These are phyloP conservation scores for Colletotrichum magnum DNA, from an alignment of 2,329 filamentous ascomycete genomes.

Conservation along the genomic window DNA sequence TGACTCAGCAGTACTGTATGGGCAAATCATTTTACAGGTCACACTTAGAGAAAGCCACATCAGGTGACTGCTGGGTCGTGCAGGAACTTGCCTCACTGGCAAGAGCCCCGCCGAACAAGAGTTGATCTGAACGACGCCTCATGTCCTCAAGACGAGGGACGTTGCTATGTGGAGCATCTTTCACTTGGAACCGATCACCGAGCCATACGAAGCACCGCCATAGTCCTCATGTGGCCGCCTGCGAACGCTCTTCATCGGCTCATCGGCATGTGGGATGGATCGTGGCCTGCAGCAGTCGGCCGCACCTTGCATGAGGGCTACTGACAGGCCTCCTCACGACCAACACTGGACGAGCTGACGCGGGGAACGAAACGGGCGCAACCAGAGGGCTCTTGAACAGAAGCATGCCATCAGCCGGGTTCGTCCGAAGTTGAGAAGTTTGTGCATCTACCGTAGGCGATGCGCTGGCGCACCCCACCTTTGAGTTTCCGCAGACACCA, in stretches of 20 bases:
- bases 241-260: neutral
- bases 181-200: too few species aligned
- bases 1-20: too few species aligned
- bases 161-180: too few species aligned
- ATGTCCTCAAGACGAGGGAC: too few species aligned
- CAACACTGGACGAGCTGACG: neutral
- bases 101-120: too few species aligned
- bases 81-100: too few species aligned
- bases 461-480: slow-evolving; percentile 30
- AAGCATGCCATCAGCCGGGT: slow-evolving; percentile 32
- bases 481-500: slow-evolving; percentile 12
- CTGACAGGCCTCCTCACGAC: neutral
- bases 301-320: neutral
- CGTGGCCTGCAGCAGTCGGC: neutral
- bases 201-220: neutral
- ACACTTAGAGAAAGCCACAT: too few species aligned
- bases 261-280: neutral
- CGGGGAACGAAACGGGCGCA: slow-evolving; percentile 11
- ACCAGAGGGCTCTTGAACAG: slow-evolving; percentile 13
- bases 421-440: slow-evolving; percentile 33
- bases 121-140: too few species aligned
- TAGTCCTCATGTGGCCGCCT: neutral
- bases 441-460: slow-evolving; percentile 14
- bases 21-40: too few species aligned
- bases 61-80: too few species aligned